phyloP scores from a whole-genome alignment of 2,329 filamentous ascomycete genomes.

The Nectriaceae sp. region DNA sequence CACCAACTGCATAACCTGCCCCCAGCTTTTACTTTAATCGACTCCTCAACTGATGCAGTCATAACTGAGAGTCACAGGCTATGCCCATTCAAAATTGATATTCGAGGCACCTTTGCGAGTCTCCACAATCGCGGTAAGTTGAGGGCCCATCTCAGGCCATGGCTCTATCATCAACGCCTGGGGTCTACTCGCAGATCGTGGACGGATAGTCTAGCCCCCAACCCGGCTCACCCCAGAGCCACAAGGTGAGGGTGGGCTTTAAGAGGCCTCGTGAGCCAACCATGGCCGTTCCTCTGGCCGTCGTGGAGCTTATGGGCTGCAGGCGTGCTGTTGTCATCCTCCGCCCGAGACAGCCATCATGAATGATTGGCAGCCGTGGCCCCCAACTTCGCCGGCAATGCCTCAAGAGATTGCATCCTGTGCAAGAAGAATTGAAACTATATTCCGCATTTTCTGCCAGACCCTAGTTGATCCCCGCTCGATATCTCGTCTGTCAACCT shows the following conservation, averaged over 20 bases:
- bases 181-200: not conserved
- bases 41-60: not conserved
- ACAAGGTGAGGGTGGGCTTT: not conserved
- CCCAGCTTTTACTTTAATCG: conserved; percentile 4
- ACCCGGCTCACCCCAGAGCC: not conserved
- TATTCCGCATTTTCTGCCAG: not conserved
- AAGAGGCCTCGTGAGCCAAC: not conserved
- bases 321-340: no score
- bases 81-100: not conserved
- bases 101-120: not conserved
- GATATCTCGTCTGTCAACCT: not conserved
- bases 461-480: not conserved
- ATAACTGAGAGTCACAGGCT: not conserved
- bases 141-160: not conserved
- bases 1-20: conserved; percentile 28
- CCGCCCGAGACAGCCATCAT: not conserved
- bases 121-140: not conserved
- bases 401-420: conserved; percentile 22
- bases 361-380: conserved; percentile 26
- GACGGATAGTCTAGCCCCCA: not conserved
- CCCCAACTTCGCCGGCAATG: conserved; percentile 19
- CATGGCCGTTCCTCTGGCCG: not conserved
- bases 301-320: not conserved
- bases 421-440: conserved; percentile 17
- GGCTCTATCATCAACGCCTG: not conserved